Percentiles rank a stretch among this genome's conserved stretches.
These are phyloP conservation scores for Loxodes magnus DNA, from an alignment of 73 alveolate genomes.

Conservation along the genomic window DNA sequence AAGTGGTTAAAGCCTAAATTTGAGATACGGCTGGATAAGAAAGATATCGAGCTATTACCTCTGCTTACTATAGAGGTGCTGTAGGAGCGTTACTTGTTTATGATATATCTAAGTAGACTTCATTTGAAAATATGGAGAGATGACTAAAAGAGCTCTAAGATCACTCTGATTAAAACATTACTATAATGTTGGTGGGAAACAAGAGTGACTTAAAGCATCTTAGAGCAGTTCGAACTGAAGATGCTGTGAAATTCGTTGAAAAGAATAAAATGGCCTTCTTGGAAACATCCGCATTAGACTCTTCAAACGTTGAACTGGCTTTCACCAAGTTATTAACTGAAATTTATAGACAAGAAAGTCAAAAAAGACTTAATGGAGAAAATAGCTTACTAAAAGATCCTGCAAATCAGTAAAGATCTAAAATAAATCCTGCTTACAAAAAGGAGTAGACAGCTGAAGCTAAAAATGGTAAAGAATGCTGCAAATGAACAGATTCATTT, in stretches of 20 bases:
- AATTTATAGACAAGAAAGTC: slow-evolving; percentile 11
- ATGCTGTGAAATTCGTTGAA: slow-evolving; percentile 49
- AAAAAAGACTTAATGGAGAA: no score
- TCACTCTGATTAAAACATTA: slow-evolving; percentile 60
- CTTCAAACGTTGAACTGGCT: slow-evolving; percentile 63
- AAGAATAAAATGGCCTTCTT: slow-evolving; percentile 44
- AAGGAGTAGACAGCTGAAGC: no score
- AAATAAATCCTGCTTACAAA: no score
- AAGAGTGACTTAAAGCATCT: slow-evolving; percentile 62
- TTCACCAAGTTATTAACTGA: slow-evolving; percentile 19
- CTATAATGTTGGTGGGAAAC: slow-evolving; percentile 61
- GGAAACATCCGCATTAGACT: slow-evolving; percentile 69
- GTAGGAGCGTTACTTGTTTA: slow-evolving; percentile 64
- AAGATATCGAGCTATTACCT: slow-evolving; percentile 48
- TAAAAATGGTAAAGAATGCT: no score
- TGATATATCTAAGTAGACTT: slow-evolving; percentile 47
- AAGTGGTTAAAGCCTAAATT: slow-evolving; percentile 41
- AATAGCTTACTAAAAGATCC: no score
- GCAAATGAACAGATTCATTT: no score
- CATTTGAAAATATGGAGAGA: slow-evolving; percentile 47
- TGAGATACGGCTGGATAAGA: slow-evolving; percentile 83
- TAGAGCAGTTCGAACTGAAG: slow-evolving; percentile 69
- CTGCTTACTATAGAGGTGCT: slow-evolving; percentile 58
- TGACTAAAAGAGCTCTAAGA: slow-evolving; percentile 63
- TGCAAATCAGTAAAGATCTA: no score